Conservation (phyloP, 1,139 yeast genomes). For the Arxiozyma telluris region DNA sequence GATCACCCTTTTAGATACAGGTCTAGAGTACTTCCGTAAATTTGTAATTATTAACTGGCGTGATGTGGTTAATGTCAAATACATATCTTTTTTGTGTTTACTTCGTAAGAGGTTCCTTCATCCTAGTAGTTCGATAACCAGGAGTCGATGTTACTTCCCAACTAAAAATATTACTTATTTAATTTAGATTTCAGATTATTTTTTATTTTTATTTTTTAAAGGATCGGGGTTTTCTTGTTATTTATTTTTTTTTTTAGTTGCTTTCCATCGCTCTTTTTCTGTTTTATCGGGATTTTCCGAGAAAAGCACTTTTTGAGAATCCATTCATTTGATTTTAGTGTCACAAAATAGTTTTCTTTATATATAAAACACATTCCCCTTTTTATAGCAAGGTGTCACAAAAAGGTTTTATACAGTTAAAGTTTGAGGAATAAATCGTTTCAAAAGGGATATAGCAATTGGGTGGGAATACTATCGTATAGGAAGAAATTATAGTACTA, state of each 20-base stretch:
- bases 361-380: neutral
- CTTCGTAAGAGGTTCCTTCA: neutral
- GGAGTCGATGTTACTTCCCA: neutral
- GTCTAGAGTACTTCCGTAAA: slow-evolving; percentile 10
- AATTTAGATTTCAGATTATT: neutral
- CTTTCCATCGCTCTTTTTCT: neutral
- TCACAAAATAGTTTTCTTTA: neutral
- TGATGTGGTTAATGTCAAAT: no score
- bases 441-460: no score
- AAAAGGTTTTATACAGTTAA: no score
- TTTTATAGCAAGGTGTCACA: neutral
- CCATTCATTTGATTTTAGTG: neutral
- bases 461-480: no score
- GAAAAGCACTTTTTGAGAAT: neutral
- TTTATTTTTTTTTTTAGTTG: no score
- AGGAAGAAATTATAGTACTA: no score
- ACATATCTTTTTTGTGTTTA: neutral
- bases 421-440: no score
- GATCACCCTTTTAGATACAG: slow-evolving; percentile 16
- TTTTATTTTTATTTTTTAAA: no score
- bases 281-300: neutral
- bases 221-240: neutral
- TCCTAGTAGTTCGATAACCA: no score
- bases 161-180: no score
- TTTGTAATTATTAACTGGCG: neutral